Percentiles rank a stretch among this genome's conserved stretches.
These are phyloP conservation scores for Salvia rosmarinus DNA, from an alignment of 257 asterid species.

Conservation along the genomic window DNA sequence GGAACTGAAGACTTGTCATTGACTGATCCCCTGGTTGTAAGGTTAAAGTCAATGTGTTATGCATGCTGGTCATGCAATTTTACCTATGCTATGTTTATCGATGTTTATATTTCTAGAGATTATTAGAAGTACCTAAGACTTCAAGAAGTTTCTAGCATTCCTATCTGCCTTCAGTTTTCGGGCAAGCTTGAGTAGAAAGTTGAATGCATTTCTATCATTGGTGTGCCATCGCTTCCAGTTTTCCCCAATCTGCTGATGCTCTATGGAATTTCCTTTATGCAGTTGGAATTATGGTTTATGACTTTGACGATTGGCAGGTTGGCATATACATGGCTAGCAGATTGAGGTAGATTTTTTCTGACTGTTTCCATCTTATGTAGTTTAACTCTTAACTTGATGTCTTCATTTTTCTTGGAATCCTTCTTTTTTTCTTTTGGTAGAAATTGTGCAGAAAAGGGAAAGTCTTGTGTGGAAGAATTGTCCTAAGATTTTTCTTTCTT, in stretches of 20 bases:
- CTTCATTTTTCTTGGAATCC: neutral
- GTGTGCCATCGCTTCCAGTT: neutral
- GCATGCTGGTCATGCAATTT: slow-evolving; percentile 3
- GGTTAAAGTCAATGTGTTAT: neutral
- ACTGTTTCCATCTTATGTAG: slow-evolving; percentile 8
- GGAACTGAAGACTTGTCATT: neutral
- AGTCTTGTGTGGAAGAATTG: neutral
- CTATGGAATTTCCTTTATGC: slow-evolving; percentile 27
- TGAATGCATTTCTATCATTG: slow-evolving; percentile 49
- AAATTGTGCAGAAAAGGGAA: neutral
- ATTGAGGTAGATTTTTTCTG: slow-evolving; percentile 56
- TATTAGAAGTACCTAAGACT: slow-evolving; percentile 78
- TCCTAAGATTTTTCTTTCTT: neutral
- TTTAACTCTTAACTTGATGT: neutral
- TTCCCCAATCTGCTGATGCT: neutral
- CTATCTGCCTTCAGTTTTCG: slow-evolving; percentile 86
- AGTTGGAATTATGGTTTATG: slow-evolving; percentile 78
- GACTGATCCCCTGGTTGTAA: neutral
- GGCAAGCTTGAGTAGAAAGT: slow-evolving; percentile 73
- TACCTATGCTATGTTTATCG: slow-evolving; percentile 8
- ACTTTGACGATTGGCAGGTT: slow-evolving; percentile 69
- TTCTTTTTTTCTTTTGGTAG: neutral
- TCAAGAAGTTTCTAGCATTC: slow-evolving; percentile 84
- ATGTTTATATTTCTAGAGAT: slow-evolving; percentile 54
- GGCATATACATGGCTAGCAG: slow-evolving; percentile 63